A percentile compares a stretch with the other conserved stretches of the same genome.
Conservation (phyloP, 2,329 filamentous ascomycete genomes). For the Pseudogymnoascus sp. region DNA sequence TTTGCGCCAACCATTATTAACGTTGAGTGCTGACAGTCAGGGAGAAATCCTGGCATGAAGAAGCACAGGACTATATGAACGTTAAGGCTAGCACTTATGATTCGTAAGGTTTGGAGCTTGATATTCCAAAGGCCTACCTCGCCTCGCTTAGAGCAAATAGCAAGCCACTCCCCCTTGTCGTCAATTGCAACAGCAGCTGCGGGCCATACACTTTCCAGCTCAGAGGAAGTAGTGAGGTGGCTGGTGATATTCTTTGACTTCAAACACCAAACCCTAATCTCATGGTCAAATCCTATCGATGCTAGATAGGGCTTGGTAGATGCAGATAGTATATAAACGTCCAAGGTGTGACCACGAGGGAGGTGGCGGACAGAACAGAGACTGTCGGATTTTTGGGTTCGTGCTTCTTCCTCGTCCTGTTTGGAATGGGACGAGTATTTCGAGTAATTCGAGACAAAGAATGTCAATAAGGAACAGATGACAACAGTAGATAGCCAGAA, state of each 20-base stretch:
- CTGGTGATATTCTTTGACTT: not conserved
- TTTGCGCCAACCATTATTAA: not conserved
- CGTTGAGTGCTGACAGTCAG: not conserved
- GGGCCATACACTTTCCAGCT: not conserved
- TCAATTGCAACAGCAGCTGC: not conserved
- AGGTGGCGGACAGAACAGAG: not conserved
- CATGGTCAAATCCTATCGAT: not conserved
- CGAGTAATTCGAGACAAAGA: not conserved
- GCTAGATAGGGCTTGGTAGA: not conserved
- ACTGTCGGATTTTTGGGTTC: not conserved
- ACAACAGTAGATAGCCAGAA: not conserved
- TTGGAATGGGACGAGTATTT: not conserved
- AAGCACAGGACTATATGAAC: not conserved
- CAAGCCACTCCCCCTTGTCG: not conserved
- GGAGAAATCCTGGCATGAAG: not conserved
- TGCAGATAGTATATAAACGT: not conserved
- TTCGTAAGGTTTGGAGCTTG: not conserved
- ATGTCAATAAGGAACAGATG: not conserved
- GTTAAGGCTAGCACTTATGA: not conserved
- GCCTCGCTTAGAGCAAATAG: not conserved
- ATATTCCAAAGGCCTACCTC: not conserved
- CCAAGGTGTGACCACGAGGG: not conserved
- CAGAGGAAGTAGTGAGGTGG: not conserved
- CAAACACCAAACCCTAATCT: not conserved
- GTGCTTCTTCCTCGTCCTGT: not conserved